phyloP scores from a whole-genome alignment of 1,284 basidiomycete genomes.

The Mycena sp. region DNA sequence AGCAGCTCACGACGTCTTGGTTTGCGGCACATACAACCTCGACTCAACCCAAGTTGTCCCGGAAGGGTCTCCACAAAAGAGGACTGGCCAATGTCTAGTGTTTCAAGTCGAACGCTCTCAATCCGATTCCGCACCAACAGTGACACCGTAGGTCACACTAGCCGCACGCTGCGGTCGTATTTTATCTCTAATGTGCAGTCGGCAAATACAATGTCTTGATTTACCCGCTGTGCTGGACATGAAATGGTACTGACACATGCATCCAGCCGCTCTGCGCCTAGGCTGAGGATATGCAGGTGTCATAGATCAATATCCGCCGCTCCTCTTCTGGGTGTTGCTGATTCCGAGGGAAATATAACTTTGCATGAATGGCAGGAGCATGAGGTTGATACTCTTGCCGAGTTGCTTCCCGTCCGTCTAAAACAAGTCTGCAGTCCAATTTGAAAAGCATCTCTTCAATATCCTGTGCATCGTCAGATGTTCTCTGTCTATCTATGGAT shows the following conservation, averaged over 20 bases:
- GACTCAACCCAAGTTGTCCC: slow-evolving; percentile 44
- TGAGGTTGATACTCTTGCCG: slow-evolving; percentile 49
- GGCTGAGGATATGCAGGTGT: slow-evolving; percentile 55
- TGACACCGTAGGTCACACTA: slow-evolving; percentile 15
- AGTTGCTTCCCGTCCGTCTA: neutral
- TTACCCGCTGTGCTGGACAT: slow-evolving; percentile 90
- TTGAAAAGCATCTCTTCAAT: slow-evolving; percentile 60
- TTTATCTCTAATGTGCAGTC: slow-evolving; percentile 50
- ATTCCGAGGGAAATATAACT: slow-evolving; percentile 84
- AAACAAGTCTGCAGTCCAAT: slow-evolving; percentile 13
- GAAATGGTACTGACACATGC: slow-evolving; percentile 77
- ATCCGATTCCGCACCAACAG: too few species aligned
- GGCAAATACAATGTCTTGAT: slow-evolving; percentile 73
- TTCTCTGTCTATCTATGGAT: slow-evolving; percentile 87
- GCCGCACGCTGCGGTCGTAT: neutral
- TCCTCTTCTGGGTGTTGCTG: slow-evolving; percentile 75
- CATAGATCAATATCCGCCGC: slow-evolving; percentile 53
- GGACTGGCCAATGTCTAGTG: slow-evolving; percentile 76
- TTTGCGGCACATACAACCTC: slow-evolving; percentile 91
- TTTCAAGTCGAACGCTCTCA: slow-evolving; percentile 57
- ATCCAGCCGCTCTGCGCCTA: neutral
- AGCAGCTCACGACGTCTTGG: slow-evolving; percentile 69
- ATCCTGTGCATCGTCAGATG: slow-evolving; percentile 64
- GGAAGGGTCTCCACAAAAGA: slow-evolving; percentile 41
- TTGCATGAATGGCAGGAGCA: slow-evolving; percentile 63